Evolutionary conservation across 805 yeast genomes (phyloP).

Genomic region (Candida maris): DNA sequence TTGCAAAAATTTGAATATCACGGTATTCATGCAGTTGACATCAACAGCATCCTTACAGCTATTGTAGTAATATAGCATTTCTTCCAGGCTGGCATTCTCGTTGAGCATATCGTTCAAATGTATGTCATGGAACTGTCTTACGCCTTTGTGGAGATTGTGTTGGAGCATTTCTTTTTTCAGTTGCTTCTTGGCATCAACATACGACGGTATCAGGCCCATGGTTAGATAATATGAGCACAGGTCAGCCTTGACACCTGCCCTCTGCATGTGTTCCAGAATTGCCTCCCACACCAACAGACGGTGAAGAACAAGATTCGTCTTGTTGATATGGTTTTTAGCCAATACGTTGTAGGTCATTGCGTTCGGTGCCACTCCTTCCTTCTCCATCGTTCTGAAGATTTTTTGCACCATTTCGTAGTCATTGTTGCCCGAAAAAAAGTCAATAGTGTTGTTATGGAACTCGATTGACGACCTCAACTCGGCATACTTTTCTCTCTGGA

Average conservation of each 20-base stretch:
- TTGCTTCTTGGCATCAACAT: slow-evolving; percentile 9
- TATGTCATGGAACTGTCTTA: slow-evolving; percentile 14
- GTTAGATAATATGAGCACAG: slow-evolving; percentile 20
- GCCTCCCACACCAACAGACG: slow-evolving; percentile 17
- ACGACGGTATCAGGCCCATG: slow-evolving; percentile 18
- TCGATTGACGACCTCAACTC: slow-evolving; percentile 6
- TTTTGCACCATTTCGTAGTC: slow-evolving; percentile 41
- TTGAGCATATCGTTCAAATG: slow-evolving; percentile 18
- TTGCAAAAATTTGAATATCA: slow-evolving; percentile 16
- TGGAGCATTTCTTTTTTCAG: slow-evolving; percentile 11
- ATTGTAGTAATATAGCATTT: slow-evolving; percentile 13
- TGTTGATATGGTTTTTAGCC: slow-evolving; percentile 18
- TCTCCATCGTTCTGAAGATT: slow-evolving; percentile 37
- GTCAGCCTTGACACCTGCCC: slow-evolving; percentile 14
- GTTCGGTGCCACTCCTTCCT: slow-evolving; percentile 13
- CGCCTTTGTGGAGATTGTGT: slow-evolving; percentile 7
- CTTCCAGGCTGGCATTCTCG: slow-evolving; percentile 5
- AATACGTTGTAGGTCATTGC: slow-evolving; percentile 22
- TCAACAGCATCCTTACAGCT: slow-evolving; percentile 9
- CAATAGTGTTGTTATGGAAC: slow-evolving; percentile 25
- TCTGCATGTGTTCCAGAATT: slow-evolving; percentile 12
- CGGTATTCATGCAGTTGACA: slow-evolving; percentile 20
- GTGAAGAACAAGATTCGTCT: slow-evolving; percentile 10
- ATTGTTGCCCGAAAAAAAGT: slow-evolving; percentile 34
- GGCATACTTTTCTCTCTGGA: slow-evolving; percentile 6